A percentile compares a stretch with the other conserved stretches of the same genome.
These are phyloP conservation scores for Cryptosporidium bovis DNA, from an alignment of 169 alveolate genomes.

Conservation along the genomic window DNA sequence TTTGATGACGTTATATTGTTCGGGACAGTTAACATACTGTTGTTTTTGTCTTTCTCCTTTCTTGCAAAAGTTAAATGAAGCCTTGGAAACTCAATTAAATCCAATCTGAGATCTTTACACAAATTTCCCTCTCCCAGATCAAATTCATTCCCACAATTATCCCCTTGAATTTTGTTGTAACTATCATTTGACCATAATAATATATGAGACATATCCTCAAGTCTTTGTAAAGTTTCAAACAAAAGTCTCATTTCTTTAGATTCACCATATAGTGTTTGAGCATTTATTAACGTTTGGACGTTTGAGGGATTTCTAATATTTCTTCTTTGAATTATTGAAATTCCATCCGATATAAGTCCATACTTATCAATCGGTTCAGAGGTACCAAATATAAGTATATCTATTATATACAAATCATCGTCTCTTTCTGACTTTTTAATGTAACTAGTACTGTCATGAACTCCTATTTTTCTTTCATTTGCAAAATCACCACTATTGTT, in stretches of 20 bases:
- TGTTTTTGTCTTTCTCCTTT: slow-evolving; percentile 34
- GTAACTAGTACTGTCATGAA: not conserved
- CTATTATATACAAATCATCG: slow-evolving; percentile 45
- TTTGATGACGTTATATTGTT: not conserved
- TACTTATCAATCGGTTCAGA: slow-evolving; percentile 15
- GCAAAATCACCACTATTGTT: not conserved
- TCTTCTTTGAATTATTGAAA: slow-evolving; percentile 55
- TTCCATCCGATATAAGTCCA: slow-evolving; percentile 45
- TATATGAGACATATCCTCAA: slow-evolving; percentile 72
- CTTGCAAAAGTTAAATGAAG: slow-evolving; percentile 63
- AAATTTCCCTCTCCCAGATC: not conserved
- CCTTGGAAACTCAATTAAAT: slow-evolving; percentile 72
- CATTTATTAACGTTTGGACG: slow-evolving; percentile 39
- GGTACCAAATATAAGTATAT: slow-evolving; percentile 11
- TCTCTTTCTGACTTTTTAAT: not conserved
- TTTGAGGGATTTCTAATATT: slow-evolving; percentile 26
- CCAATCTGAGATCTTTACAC: slow-evolving; percentile 12
- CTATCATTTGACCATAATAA: slow-evolving; percentile 51
- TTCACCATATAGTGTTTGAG: slow-evolving; percentile 49
- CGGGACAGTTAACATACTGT: slow-evolving; percentile 28
- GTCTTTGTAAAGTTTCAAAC: slow-evolving; percentile 48
- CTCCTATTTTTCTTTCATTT: not conserved
- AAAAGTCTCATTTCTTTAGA: slow-evolving; percentile 5
- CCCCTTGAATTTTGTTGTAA: not conserved
- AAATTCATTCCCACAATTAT: not conserved